Conservation (phyloP, 2,329 filamentous ascomycete species). For the Colletotrichum aenigma region DNA sequence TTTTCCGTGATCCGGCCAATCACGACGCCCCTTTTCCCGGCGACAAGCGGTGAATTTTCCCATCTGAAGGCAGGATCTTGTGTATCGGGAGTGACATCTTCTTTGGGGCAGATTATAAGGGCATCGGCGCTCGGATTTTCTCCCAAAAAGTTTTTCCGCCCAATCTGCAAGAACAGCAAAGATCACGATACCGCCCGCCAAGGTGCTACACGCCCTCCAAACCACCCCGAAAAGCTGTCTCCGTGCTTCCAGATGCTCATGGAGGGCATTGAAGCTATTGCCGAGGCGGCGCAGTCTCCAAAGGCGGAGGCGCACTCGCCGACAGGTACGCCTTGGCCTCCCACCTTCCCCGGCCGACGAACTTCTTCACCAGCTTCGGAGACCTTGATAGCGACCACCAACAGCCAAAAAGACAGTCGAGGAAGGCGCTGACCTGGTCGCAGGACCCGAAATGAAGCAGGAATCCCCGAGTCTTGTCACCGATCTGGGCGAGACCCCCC, state of each 20-base stretch:
- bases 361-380: slow-evolving; percentile 12
- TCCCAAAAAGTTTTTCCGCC: slow-evolving; percentile 48
- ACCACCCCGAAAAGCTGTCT: slow-evolving; percentile 5
- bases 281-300: slow-evolving; percentile 42
- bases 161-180: slow-evolving; percentile 25
- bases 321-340: slow-evolving; percentile 34
- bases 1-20: neutral
- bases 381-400: neutral
- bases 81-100: slow-evolving; percentile 41
- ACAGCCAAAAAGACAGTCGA: slow-evolving; percentile 2
- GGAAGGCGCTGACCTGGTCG: slow-evolving; percentile 26
- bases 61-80: slow-evolving; percentile 34
- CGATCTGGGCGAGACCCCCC: slow-evolving; percentile 38
- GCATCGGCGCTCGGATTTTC: slow-evolving; percentile 34
- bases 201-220: neutral
- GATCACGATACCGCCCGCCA: slow-evolving; percentile 6
- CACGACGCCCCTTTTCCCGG: neutral
- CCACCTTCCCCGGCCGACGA: slow-evolving; percentile 4
- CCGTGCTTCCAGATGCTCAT: slow-evolving; percentile 17
- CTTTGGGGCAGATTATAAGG: slow-evolving; percentile 46
- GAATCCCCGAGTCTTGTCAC: slow-evolving; percentile 32
- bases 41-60: slow-evolving; percentile 31
- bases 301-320: slow-evolving; percentile 36
- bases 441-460: slow-evolving; percentile 40
- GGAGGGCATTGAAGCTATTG: slow-evolving; percentile 39